These are phyloP conservation scores for Rhizoclosmatium sp. DNA, from an alignment of 192 early-diverging fungal genomes.

Conservation along the genomic window DNA sequence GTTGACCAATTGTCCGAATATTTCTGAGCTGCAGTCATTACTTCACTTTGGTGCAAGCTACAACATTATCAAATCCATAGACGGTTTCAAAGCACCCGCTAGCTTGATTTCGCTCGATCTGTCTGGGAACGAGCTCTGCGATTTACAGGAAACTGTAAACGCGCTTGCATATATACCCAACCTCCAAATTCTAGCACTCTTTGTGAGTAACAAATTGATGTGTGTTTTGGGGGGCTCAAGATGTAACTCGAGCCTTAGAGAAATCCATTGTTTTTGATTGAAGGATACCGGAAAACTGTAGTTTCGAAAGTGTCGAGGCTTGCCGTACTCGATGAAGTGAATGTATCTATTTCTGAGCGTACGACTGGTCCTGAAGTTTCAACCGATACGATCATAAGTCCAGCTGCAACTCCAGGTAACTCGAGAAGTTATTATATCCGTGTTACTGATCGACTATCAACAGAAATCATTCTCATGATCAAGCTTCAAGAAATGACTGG, in stretches of 20 bases:
- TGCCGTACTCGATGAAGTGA: conserved; percentile 28
- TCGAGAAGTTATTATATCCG: neutral
- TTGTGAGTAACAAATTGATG: conserved; percentile 35
- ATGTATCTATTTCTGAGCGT: conserved; percentile 28
- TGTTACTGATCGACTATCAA: neutral
- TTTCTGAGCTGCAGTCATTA: conserved; percentile 24
- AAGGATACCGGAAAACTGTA: conserved; percentile 23
- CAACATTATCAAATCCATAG: conserved; percentile 39
- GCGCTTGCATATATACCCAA: conserved; percentile 25
- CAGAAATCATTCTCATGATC: conserved; percentile 32
- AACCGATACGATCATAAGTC: neutral
- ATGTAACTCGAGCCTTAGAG: neutral
- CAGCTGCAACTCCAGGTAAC: neutral
- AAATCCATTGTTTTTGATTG: conserved; percentile 34
- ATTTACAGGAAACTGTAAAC: conserved; percentile 28
- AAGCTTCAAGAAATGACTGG: conserved; percentile 35
- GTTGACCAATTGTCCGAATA: conserved; percentile 27
- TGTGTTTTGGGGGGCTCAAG: neutral
- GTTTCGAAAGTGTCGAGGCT: conserved; percentile 27
- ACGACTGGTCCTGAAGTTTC: neutral
- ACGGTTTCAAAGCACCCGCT: neutral
- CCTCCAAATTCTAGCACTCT: conserved; percentile 40
- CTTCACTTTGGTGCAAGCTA: conserved; percentile 45
- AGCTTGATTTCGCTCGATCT: conserved; percentile 39
- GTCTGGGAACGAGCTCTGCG: conserved; percentile 37